phyloP scores from a whole-genome alignment of 441 rosid species.

The Rhodomyrtus psidioides region DNA sequence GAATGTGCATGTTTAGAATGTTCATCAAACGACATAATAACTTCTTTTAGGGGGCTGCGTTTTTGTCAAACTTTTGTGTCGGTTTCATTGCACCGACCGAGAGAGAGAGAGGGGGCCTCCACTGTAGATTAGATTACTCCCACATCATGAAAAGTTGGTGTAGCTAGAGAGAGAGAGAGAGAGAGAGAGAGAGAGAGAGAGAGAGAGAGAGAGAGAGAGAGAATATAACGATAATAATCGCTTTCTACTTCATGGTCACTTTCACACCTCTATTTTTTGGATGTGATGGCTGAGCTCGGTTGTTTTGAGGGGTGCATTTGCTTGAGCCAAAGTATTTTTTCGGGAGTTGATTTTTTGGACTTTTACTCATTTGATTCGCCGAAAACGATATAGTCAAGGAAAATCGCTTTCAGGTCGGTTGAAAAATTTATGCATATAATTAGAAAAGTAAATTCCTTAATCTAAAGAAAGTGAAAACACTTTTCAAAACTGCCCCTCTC shows the following conservation, averaged over 20 bases:
- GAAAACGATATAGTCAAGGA: no score
- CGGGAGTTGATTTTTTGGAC: no score
- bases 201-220: no score
- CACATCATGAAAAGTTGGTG: background rate
- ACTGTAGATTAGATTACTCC: background rate
- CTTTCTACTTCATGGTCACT: background rate
- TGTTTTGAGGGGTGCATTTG: background rate
- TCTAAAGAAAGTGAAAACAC: no score
- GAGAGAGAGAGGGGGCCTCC: background rate
- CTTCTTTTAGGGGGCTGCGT: background rate
- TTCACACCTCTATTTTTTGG: fast-evolving
- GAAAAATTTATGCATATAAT: no score
- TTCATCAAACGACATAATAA: background rate
- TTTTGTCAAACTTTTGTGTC: background rate
- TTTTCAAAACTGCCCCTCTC: no score
- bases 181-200: background rate
- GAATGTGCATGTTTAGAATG: background rate
- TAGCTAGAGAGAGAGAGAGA: background rate
- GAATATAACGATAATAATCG: background rate
- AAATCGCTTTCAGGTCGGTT: no score
- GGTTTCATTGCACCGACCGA: background rate
- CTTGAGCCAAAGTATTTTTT: no score
- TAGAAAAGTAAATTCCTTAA: no score
- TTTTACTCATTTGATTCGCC: no score
- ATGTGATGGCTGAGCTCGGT: background rate